Evolutionary conservation across 306 rosid genomes (phyloP).

Genomic region (Pyrus pyrifolia): DNA sequence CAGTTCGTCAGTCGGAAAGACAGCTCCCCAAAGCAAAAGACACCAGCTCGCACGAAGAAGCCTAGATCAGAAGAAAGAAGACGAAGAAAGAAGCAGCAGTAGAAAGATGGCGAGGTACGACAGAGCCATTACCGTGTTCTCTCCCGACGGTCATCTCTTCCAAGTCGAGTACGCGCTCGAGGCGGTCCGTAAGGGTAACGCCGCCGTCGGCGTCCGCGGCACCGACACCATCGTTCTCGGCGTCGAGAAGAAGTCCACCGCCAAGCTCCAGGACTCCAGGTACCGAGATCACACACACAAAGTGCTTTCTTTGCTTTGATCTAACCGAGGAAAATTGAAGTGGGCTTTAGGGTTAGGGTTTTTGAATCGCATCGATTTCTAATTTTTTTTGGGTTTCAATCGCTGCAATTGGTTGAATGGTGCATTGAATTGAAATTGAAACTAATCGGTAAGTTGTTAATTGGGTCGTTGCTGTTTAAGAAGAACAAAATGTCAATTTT

Average conservation of each 20-base stretch:
- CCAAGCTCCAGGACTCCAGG: conserved; percentile 96
- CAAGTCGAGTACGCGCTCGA: conserved; percentile 98
- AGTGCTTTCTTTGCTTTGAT: background rate
- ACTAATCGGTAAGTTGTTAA: background rate
- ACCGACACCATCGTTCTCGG: conserved; percentile 93
- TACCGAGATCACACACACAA: background rate
- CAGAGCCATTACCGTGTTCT: conserved; percentile 92
- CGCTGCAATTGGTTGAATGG: background rate
- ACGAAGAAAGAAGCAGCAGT: background rate
- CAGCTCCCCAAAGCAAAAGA: background rate
- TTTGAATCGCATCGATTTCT: background rate
- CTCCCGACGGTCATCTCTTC: conserved; percentile 95
- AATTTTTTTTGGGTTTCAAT: background rate
- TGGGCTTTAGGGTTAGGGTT: conserved; percentile 15
- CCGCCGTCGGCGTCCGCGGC: conserved; percentile 99
- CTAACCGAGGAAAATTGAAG: background rate
- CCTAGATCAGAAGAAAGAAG: background rate
- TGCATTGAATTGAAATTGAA: background rate
- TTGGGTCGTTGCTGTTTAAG: background rate
- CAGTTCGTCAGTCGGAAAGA: background rate
- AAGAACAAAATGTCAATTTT: background rate
- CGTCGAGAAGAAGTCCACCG: conserved; percentile 93
- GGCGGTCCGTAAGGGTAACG: conserved; percentile 98
- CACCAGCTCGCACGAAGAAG: background rate
- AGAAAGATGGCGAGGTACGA: conserved; percentile 85